phyloP scores from a whole-genome alignment of 495 filamentous ascomycete genomes.

The Tuber borchii region DNA sequence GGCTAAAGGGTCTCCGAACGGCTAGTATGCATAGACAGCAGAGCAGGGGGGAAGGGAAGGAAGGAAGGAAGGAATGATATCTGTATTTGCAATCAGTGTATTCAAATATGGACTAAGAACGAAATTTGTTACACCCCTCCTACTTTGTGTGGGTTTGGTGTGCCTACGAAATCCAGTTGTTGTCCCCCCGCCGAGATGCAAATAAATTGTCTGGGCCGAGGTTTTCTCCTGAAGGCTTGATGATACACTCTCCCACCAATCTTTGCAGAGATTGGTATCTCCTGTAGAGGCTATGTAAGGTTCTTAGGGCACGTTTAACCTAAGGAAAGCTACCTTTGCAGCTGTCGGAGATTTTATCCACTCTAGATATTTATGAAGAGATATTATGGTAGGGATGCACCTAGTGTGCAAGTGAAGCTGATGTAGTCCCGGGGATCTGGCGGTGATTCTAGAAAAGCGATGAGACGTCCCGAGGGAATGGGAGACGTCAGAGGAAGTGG shows the following conservation, averaged over 20 bases:
- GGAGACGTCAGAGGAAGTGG: neutral
- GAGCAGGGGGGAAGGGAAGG: neutral
- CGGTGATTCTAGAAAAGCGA: neutral
- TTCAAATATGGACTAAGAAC: neutral
- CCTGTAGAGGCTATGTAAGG: neutral
- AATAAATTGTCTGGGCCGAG: neutral
- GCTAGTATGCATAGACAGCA: neutral
- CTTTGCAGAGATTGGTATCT: neutral
- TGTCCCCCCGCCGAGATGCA: neutral
- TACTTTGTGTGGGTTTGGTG: neutral
- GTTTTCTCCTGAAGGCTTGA: neutral
- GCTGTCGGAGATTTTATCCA: neutral
- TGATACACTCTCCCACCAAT: neutral
- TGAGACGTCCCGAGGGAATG: neutral
- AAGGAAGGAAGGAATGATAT: neutral
- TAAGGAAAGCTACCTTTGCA: neutral
- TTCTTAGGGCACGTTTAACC: neutral
- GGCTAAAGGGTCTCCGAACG: neutral
- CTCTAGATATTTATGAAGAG: constrained; percentile 7
- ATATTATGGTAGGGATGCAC: neutral
- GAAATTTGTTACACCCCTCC: neutral
- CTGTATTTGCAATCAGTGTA: neutral
- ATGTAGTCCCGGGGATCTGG: neutral
- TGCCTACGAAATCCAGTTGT: neutral
- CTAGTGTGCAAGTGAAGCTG: neutral